Percentiles rank a stretch among this genome's conserved stretches.
Evolutionary conservation across 441 rosid species (phyloP).

Genomic region (Capsella rubella): DNA sequence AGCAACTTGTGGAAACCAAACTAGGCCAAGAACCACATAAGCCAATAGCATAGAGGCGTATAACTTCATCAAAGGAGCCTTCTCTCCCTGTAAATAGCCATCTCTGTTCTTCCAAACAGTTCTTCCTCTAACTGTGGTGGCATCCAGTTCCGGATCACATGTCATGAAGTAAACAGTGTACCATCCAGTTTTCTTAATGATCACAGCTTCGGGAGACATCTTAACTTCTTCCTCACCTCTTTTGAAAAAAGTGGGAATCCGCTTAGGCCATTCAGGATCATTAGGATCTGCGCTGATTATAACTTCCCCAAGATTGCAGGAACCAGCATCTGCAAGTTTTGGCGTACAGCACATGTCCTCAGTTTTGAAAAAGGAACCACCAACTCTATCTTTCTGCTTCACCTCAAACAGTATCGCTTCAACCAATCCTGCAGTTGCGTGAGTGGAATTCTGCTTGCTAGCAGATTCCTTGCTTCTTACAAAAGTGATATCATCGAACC

Average conservation of each 20-base stretch:
- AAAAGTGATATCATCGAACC: slow-evolving; percentile 74
- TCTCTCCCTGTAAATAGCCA: slow-evolving; percentile 88
- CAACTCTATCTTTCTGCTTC: slow-evolving; percentile 67
- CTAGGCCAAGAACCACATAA: slow-evolving; percentile 71
- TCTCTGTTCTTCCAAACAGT: slow-evolving; percentile 81
- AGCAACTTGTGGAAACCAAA: slow-evolving; percentile 77
- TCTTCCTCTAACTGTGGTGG: slow-evolving; percentile 69
- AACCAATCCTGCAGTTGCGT: slow-evolving; percentile 66
- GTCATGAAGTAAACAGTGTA: slow-evolving; percentile 79
- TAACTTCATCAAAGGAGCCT: slow-evolving; percentile 69
- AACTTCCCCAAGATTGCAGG: slow-evolving; percentile 74
- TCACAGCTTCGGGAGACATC: slow-evolving; percentile 36
- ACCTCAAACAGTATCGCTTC: slow-evolving; percentile 81
- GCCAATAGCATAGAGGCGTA: slow-evolving; percentile 62
- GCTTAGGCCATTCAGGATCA: slow-evolving; percentile 67
- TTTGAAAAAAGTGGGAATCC: slow-evolving; percentile 61
- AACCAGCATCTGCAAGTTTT: slow-evolving; percentile 51
- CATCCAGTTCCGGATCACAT: slow-evolving; percentile 60
- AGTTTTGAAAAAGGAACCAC: slow-evolving; percentile 48
- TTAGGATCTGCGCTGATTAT: slow-evolving; percentile 60
- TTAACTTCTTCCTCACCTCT: slow-evolving; percentile 52
- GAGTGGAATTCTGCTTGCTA: slow-evolving; percentile 55
- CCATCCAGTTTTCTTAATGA: slow-evolving; percentile 69
- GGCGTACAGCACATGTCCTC: slow-evolving; percentile 55
- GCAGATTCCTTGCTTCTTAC: slow-evolving; percentile 72